Evolutionary conservation across 495 filamentous ascomycete species (phyloP), one percentile per base, ranked within the genome.

Genomic region (Penicillium atrosanguineum): DNA sequence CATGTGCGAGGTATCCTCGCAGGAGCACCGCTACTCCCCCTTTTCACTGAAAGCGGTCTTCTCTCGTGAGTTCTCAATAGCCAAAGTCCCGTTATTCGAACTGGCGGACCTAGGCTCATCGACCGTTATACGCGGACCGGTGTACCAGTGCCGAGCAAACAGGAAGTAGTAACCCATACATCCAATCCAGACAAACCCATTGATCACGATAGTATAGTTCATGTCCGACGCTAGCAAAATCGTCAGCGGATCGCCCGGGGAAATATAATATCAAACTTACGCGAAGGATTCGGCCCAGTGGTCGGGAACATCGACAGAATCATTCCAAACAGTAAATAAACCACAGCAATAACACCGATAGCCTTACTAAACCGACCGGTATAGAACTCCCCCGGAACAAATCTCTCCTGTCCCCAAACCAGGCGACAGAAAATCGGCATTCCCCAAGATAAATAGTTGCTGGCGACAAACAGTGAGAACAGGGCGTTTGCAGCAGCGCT

Each of bases 161-260:
- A 88, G 64, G 63, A 82, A 79, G 63, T 86, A 87, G 62, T 87
- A 88, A 12, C 65, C n/a, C 57, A 86, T 65, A 6, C 79, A 74
- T 0, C 82, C 82, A 14, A 76, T 56, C 85, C 84, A 87, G 6
- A 87, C 81, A 12, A 83, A 78, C 3, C 68, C 70, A 61, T 87
- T 84, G 57, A 87, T 81, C 0, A 86, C 84, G 19, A 86, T 73
- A 0, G 83, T 86, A 52, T 87, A 87, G 55, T 87, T 87, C 83
- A 87, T 87, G 29, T 65, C 68, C 29, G 77, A 47, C 8, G 80
- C 70, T 76, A 45, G 14, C 12, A 1, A 1, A 1, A 50, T 6
- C 14, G 25, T 67, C 40, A 65, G 55, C 23, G 5, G 5, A 34
- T 15, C 2, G 5, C 6, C 2, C 9, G 12, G 31, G 12, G 28